phyloP scores from a whole-genome alignment of 495 filamentous ascomycete species.

The Neurospora hispaniola region DNA sequence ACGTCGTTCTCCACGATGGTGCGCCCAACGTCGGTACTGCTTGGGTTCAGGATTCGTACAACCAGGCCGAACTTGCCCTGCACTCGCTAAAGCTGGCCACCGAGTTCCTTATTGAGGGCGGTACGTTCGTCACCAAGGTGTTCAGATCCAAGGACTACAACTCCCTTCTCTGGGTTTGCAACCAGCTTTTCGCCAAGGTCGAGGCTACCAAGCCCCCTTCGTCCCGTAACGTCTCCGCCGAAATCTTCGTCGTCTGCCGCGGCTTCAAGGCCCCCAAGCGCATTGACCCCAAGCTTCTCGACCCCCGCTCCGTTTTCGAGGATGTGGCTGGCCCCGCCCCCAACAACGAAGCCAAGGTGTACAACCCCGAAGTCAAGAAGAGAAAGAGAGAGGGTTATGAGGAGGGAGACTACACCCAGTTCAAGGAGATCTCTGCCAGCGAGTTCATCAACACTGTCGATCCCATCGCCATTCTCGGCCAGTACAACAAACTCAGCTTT shows the following conservation, averaged over 20 bases:
- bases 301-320: conserved; percentile 85
- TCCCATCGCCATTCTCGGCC: conserved; percentile 90
- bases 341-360: conserved; percentile 96
- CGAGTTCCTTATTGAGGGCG: conserved; percentile 82
- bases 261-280: conserved; percentile 83
- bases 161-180: conserved; percentile 92
- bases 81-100: conserved; percentile 89
- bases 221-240: conserved; percentile 87
- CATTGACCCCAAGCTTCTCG: conserved; percentile 86
- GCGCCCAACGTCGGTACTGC: conserved; percentile 96
- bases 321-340: conserved; percentile 82
- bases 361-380: conserved; percentile 95
- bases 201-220: conserved; percentile 97
- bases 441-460: conserved; percentile 94
- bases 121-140: conserved; percentile 94
- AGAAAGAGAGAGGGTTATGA: conserved; percentile 95
- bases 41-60: conserved; percentile 98
- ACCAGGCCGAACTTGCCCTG: conserved; percentile 88
- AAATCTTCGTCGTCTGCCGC: conserved; percentile 95
- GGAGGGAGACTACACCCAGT: conserved; percentile 88
- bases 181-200: conserved; percentile 87
- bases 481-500: conserved; percentile 74
- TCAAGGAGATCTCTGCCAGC: conserved; percentile 74
- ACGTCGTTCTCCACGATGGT: conserved; percentile 95
- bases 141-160: conserved; percentile 99